These are phyloP conservation scores for Taphrina pruni DNA, from an alignment of 1,139 yeast genomes.

Conservation along the genomic window DNA sequence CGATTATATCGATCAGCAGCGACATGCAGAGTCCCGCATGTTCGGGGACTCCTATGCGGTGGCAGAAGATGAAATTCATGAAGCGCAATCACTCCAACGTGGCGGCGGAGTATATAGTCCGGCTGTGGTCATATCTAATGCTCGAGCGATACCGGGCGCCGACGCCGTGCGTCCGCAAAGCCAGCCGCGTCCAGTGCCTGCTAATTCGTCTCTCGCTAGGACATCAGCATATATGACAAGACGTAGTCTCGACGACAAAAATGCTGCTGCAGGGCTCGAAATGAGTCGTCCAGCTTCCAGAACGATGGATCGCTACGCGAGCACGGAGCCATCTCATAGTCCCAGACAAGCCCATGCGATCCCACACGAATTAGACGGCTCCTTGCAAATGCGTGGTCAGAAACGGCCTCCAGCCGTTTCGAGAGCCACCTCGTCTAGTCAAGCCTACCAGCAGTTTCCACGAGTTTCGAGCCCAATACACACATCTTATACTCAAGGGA, in stretches of 20 bases:
- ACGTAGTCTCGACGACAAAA: constrained; percentile 19
- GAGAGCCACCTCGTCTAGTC: constrained; percentile 16
- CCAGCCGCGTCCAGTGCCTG: not conserved
- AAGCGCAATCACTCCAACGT: constrained; percentile 11
- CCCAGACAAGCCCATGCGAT: constrained; percentile 14
- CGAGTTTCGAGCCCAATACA: constrained; percentile 2
- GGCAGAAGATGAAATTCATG: constrained; percentile 16
- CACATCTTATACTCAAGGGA: not conserved
- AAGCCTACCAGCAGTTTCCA: constrained; percentile 24
- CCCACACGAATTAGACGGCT: not conserved
- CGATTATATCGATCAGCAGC: constrained; percentile 16
- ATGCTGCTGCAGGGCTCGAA: constrained; percentile 2
- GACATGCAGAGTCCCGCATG: constrained; percentile 21
- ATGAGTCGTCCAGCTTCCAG: constrained; percentile 35
- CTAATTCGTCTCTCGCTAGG: not conserved
- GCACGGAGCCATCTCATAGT: constrained; percentile 29
- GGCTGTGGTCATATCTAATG: not conserved
- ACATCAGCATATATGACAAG: not conserved
- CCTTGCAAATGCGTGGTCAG: constrained; percentile 5
- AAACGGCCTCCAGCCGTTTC: constrained; percentile 4
- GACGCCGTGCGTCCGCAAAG: constrained; percentile 10
- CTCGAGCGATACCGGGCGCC: not conserved
- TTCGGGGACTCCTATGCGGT: constrained; percentile 20
- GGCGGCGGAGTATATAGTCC: constrained; percentile 3
- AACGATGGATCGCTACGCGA: constrained; percentile 13